Evolutionary conservation across 1,139 yeast genomes (phyloP).

Genomic region (Suhomyces panamericanus): DNA sequence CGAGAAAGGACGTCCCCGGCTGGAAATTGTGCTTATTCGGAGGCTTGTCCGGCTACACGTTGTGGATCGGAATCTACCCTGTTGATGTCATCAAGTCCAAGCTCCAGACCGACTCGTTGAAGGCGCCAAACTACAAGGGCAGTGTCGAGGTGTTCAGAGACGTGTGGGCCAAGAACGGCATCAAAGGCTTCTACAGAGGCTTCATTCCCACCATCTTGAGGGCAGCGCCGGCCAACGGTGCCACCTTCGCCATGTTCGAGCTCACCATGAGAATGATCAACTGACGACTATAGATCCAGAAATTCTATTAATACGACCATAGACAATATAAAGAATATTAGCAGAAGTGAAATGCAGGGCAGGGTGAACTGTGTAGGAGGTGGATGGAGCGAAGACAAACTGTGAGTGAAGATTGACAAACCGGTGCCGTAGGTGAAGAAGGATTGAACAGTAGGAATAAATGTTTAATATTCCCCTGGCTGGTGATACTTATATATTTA

Average conservation of each 20-base stretch:
- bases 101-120: slow-evolving; percentile 76
- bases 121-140: slow-evolving; percentile 47
- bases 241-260: slow-evolving; percentile 91
- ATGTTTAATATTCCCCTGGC: no score
- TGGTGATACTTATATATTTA: no score
- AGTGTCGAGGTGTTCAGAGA: slow-evolving; percentile 56
- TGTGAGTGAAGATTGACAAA: no score
- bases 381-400: no score
- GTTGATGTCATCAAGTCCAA: slow-evolving; percentile 84
- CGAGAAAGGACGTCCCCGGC: slow-evolving; percentile 73
- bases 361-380: no score
- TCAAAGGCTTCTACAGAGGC: slow-evolving; percentile 81
- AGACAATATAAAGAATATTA: background rate
- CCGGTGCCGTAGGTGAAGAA: no score
- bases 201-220: slow-evolving; percentile 86
- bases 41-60: slow-evolving; percentile 80
- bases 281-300: background rate
- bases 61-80: slow-evolving; percentile 84
- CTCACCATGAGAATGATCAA: slow-evolving; percentile 63
- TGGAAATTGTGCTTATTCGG: slow-evolving; percentile 82
- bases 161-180: slow-evolving; percentile 57
- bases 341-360: background rate
- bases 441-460: no score
- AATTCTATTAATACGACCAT: background rate
- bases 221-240: slow-evolving; percentile 97